These are phyloP conservation scores for Ramaria sp. DNA, from an alignment of 768 basidiomycete species.

Conservation along the genomic window DNA sequence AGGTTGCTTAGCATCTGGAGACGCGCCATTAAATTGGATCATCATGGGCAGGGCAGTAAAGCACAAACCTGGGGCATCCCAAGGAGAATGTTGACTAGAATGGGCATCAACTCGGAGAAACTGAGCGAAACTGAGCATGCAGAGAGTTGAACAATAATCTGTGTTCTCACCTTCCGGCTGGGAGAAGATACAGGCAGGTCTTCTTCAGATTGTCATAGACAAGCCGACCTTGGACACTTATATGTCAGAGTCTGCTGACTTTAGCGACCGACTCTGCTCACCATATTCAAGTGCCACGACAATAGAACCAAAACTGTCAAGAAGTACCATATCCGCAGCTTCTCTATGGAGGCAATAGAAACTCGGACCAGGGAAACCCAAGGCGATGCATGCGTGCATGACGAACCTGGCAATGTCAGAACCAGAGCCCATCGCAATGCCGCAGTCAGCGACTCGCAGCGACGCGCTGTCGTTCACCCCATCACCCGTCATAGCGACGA, in stretches of 20 bases:
- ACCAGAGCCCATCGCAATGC: conserved; percentile 47
- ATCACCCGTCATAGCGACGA: conserved; percentile 58
- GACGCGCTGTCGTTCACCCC: conserved; percentile 54
- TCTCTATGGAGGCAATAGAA: conserved; percentile 20
- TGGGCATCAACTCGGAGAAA: conserved; percentile 54
- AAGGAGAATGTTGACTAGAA: conserved; percentile 37
- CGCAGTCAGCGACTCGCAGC: conserved; percentile 49
- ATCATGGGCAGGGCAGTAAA: not conserved
- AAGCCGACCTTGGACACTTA: conserved; percentile 28
- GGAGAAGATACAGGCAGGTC: conserved; percentile 38
- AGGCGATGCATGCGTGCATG: conserved; percentile 6
- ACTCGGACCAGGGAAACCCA: not conserved
- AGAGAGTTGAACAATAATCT: conserved; percentile 14
- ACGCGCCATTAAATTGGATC: not conserved
- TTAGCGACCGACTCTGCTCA: conserved; percentile 6
- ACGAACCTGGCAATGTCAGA: conserved; percentile 35
- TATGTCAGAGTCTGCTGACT: not conserved
- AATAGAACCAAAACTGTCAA: conserved; percentile 58
- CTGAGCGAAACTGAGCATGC: conserved; percentile 15
- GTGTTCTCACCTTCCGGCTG: conserved; percentile 36
- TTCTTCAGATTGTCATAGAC: conserved; percentile 58
- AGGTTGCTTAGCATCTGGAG: conserved; percentile 27
- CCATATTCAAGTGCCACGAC: conserved; percentile 56
- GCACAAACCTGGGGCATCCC: conserved; percentile 25
- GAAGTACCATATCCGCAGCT: conserved; percentile 53